phyloP scores from a whole-genome alignment of 768 basidiomycete species.

The Mycena sanguinolenta region DNA sequence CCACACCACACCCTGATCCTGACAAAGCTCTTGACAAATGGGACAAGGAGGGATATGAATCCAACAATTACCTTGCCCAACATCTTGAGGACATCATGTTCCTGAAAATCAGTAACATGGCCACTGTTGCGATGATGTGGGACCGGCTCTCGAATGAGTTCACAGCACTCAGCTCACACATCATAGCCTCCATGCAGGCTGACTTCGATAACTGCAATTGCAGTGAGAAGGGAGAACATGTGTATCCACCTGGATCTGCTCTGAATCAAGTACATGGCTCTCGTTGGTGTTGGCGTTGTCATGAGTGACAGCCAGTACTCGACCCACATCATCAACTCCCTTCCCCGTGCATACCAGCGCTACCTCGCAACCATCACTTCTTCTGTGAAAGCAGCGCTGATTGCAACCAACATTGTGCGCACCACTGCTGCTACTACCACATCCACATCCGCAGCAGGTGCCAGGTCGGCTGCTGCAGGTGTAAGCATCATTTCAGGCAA shows the following conservation, averaged over 20 bases:
- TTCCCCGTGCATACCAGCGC: conserved; percentile 13
- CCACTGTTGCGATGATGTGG: conserved; percentile 48
- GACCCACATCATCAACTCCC: conserved; percentile 26
- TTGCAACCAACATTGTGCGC: conserved; percentile 10
- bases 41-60: conserved; percentile 52
- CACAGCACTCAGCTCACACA: conserved; percentile 34
- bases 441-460: conserved; percentile 6
- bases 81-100: conserved; percentile 48
- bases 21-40: conserved; percentile 38
- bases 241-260: conserved; percentile 10
- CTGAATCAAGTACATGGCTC: neutral
- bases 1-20: conserved; percentile 26
- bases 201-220: conserved; percentile 31
- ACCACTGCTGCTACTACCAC: conserved; percentile 5
- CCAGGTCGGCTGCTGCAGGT: too few species aligned
- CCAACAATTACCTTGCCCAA: conserved; percentile 47
- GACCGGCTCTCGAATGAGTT: conserved; percentile 47
- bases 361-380: conserved; percentile 8
- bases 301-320: conserved; percentile 18
- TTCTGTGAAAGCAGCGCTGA: conserved; percentile 18
- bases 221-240: conserved; percentile 26
- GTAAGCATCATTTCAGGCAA: too few species aligned
- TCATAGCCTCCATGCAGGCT: conserved; percentile 24
- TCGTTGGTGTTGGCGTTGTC: conserved; percentile 15
- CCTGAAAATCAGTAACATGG: conserved; percentile 40